Evolutionary conservation across 495 filamentous ascomycete genomes (phyloP), one percentile per base, ranked within the genome.

Genomic region (Stereocaulon alpinum): DNA sequence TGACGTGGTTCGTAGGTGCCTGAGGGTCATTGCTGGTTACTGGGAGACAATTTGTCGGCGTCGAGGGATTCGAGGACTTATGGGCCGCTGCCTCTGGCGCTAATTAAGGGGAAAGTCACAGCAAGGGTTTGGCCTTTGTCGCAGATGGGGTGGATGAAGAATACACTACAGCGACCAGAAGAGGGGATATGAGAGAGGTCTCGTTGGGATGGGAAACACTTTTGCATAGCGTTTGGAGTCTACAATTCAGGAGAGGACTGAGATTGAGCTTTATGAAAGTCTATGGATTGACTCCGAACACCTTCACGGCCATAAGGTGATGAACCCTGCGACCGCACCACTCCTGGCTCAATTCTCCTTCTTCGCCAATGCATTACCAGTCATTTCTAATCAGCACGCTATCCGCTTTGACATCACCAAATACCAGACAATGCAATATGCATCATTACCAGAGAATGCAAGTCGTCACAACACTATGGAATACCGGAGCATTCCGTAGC

Each of bases 51-150:
- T 71, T 67, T 92, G 49, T 79, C 81, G 12, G 86, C 78, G 68
- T 95, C 89, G 37, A 74, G 87, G 50, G 93, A 98, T 75, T 95
- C 90, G 58, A 82, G 93, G 64, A 74, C 80, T 37, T 95, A 84
- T 72, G 93, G 93, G 0, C 89, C 93, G 0, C 65, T 98, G 20
- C 91, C 93, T 14, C 72, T 96, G 71, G 91, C 79, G 0, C 71
- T 96, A 62, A 81, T 96, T 48, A 84, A 80, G 68, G 92, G 92
- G 37, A 96, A 94, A 71, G 82, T 95, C n/a, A 73, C 93, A 44
- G 84, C 82, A 17, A 81, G 77, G 53, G 70, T 83, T 6, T 79
- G 75, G 72, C 81, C 83, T 1, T 75, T 69, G 41, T 72, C 68
- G 37, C 72, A 74, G 67, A 69, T 76, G 66, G 69, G 76, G 67